Evolutionary conservation across 768 basidiomycete genomes (phyloP), one percentile per base, ranked within the genome.

Genomic region (Tylopilus vinaceipallidus): DNA sequence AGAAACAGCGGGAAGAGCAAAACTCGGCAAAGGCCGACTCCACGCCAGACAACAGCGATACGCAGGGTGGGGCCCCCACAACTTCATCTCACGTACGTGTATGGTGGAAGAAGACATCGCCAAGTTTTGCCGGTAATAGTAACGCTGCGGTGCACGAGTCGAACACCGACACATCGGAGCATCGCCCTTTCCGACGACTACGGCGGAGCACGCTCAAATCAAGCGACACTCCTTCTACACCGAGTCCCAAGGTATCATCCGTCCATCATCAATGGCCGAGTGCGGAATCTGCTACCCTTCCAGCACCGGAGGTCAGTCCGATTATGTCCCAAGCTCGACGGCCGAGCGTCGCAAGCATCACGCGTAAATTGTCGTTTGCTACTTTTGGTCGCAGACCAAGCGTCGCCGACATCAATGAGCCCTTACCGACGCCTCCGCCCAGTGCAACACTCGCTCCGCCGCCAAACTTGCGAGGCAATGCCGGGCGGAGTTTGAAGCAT

Each of bases 361-460:
- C 65, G 3, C 66, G 61, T n/a, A 68, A 66, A 45, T 33, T 68
- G 14, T 68, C 65, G 11, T 66, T 68, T 36, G 60, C 57, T n/a
- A 57, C 55, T 20, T 66, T 66, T 26, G 35, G 47, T 38, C 67
- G 67, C 19, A 54, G 55, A 45, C 58, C 56, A 2, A 68, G 65
- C 10, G 14, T 58, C 19, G 36, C 52, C 17, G 66, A 64, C n/a
- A 45, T 61, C 42, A 42, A 22, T 13, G 49, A 64, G 32, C 54
- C 56, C 23, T 32, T 59, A 19, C 62, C 59, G 12, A 49, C 57
- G 17, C 57, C 45, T 3, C 57, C 66, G 11, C 51, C 17, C 7
- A 59, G 54, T 19, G 29, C 56, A 22, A 55, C 24, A 8, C 63
- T 62, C 17, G 57, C 63, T 10, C 61, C 63, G 3, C 39, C 63